phyloP scores from a whole-genome alignment of 2,329 filamentous ascomycete species.

The Chaetomiaceae sp. region DNA sequence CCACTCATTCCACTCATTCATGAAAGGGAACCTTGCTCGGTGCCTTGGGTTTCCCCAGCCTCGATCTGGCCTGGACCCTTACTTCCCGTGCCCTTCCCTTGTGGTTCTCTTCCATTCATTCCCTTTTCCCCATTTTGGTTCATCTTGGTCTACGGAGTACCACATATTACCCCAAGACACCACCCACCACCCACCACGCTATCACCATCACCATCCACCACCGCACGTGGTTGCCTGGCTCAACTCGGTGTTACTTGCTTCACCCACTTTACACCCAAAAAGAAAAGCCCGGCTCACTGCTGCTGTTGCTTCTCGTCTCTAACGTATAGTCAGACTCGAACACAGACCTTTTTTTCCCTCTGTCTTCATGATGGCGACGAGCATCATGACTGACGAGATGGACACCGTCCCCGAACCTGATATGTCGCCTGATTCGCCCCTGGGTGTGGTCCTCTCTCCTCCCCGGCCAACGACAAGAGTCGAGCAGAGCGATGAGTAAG shows the following conservation, averaged over 20 bases:
- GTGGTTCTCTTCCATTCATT: too few species aligned
- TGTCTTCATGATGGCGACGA: not conserved
- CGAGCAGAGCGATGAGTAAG: slow-evolving; percentile 15
- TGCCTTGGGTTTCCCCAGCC: too few species aligned
- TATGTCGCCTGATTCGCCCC: not conserved
- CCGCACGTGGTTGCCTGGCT: too few species aligned
- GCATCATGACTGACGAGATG: not conserved
- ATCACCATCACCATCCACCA: too few species aligned
- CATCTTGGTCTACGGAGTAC: too few species aligned
- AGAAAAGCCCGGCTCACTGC: not conserved
- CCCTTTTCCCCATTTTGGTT: too few species aligned
- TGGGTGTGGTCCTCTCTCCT: slow-evolving; percentile 1
- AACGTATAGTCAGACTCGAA: not conserved
- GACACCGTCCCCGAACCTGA: not conserved
- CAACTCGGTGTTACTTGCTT: not conserved
- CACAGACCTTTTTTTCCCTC: too few species aligned
- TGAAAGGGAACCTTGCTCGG: too few species aligned
- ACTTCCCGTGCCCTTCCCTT: too few species aligned
- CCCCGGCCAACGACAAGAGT: not conserved
- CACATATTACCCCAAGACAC: too few species aligned
- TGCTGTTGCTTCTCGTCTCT: not conserved
- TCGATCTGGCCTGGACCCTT: too few species aligned
- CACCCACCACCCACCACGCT: too few species aligned
- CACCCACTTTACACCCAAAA: not conserved
- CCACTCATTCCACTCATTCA: slow-evolving; percentile 4